Base-by-base conservation (phyloP, 2,329 filamentous ascomycete species). In the Trichophyton rubrum region DNA sequence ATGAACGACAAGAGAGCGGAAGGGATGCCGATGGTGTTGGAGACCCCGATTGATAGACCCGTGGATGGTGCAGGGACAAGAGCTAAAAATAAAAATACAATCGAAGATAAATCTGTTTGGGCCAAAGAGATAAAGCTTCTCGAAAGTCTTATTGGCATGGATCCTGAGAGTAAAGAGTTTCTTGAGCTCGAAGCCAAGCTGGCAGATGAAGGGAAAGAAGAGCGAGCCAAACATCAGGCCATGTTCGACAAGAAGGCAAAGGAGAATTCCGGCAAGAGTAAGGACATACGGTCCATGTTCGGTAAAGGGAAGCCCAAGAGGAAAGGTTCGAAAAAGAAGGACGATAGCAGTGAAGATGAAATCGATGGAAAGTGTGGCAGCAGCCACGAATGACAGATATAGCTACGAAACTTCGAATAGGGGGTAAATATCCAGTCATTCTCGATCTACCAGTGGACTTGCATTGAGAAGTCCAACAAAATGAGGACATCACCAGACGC, bases 81-180 rank as follows among this genome's bases (percentile, higher is more conserved):
- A 66, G 15, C 35, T 22, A 51, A 59, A 49, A 11, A 30, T 13
- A 27, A 33, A 15, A 41, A 45, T 9, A 79, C 80, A 30, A 73
- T 85, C 41, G 88, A 95, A 69, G 90, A 96, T 72, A 89, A 86
- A 72, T 78, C 82, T 59, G 81, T 96, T 15, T 97, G 92, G 91
- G 90, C 91, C 0, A 81, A 85, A 53, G 93, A 99, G 76, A 97
- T 99, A 74, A 96, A 96, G 77, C 78, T 97, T 64, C 80, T 99
- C 3, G 93, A 99, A 75, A 85, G 85, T 53, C 78, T 99, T 58
- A 87, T 96, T 45, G 92, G 86, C 6, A 89, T 91, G 83, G 87
- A 96, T 70, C 71, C 83, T 0, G 86, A 90, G 40, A 79, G 82
- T n/a, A 79, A 85, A 7, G 85, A 88, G 67, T 96, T 96, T 70